These are phyloP conservation scores for Aspergillus biplanus DNA, from an alignment of 495 filamentous ascomycete species.

Conservation along the genomic window DNA sequence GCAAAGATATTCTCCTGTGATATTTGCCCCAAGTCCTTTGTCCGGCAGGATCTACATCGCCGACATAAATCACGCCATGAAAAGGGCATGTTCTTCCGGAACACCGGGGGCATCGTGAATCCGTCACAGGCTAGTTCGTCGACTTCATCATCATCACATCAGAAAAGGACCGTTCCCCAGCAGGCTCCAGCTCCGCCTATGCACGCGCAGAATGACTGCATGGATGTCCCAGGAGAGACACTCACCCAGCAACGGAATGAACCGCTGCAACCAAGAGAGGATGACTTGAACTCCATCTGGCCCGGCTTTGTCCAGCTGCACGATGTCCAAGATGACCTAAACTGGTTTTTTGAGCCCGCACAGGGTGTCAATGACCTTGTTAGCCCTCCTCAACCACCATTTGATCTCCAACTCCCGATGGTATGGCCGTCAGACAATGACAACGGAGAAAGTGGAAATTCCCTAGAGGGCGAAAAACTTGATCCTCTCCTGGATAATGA, in stretches of 20 bases:
- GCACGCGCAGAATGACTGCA: background rate
- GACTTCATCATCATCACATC: too few relatives aligned
- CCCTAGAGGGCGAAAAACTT: background rate
- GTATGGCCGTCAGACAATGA: background rate
- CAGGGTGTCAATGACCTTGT: background rate
- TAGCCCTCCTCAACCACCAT: background rate
- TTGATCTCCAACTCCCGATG: background rate
- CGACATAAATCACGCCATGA: background rate
- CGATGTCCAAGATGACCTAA: background rate
- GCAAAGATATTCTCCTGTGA: background rate
- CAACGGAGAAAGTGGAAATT: background rate
- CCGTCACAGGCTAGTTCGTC: background rate
- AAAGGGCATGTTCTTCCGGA: slow-evolving; percentile 2
- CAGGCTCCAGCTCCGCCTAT: too few relatives aligned
- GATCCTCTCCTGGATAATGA: background rate
- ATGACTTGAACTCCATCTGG: background rate
- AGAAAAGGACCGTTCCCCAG: background rate
- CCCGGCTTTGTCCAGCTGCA: background rate
- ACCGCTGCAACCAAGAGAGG: background rate
- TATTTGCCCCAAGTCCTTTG: slow-evolving; percentile 1
- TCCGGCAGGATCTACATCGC: slow-evolving; percentile 1
- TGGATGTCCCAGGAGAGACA: background rate
- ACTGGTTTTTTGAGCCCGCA: background rate
- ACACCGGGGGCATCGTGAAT: background rate
- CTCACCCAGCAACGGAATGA: background rate